Base-by-base conservation (phyloP, 179 eudicot species). In the Drosera spatulata region DNA sequence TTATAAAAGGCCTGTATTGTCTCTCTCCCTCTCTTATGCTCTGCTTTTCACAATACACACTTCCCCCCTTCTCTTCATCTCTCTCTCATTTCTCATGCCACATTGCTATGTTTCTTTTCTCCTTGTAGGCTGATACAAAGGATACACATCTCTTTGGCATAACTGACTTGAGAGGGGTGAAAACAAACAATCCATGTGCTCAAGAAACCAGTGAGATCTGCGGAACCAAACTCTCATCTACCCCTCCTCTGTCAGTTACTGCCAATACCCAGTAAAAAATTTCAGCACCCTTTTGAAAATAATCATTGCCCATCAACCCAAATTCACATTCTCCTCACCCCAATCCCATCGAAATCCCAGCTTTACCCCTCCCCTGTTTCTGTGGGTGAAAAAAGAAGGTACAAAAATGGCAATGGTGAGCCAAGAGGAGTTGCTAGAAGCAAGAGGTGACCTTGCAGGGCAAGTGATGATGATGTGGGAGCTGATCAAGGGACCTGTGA, bases 401-500 rank as follows among this genome's bases (percentile, higher is more conserved):
- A 8, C 42, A 38, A 38, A 69, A 63, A 78, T 78, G 82, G 79
- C 74, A 10, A 76, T 68, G 54, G 33, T 75, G 61, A 69, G 69
- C 7, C 74, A 78, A 50, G 65, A 71, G 22, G 71, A 66, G 43
- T 59, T 72, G 65, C 54, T 66, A 12, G 64, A 66, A 62, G 74
- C 74, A 40, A 71, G 82, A 50, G 79, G 82, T 7, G 77, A 78
- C 14, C 13, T 63, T 9, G n/a, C 64, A 7, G 79, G 66, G 40
- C 69, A 78, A 61, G n/a, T 78, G 40, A 59, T 61, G 12, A 5
- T 69, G 59, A 75, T 73, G 67, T 85, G 93, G 87, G 79, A 74
- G 53, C 33, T 71, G 2, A 63, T 76, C 3, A 81, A 78, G 59
- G 62, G 70, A 1, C 86, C 83, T 43, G 49, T 81, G 45, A 66